A percentile compares a stretch with the other conserved stretches of the same genome.
Conservation (phyloP, 805 yeast genomes). For the Kuraishia borneana region DNA sequence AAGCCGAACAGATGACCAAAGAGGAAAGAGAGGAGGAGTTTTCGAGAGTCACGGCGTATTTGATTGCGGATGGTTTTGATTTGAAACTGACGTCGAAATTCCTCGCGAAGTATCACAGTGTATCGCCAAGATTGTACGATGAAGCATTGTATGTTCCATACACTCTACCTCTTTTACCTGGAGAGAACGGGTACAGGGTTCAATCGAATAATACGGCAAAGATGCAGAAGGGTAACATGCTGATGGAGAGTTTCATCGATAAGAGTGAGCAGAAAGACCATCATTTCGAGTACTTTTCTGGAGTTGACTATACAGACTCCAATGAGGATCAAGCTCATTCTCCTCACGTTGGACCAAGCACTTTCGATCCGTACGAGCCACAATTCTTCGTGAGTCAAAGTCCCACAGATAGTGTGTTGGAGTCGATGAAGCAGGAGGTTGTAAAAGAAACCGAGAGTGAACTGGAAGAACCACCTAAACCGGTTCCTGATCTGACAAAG, state of each 20-base stretch:
- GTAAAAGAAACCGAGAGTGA: too few species aligned
- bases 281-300: conserved; percentile 83
- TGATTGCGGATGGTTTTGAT: conserved; percentile 75
- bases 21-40: conserved; percentile 51
- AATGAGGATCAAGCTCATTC: conserved; percentile 29
- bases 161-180: conserved; percentile 77
- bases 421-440: too few species aligned
- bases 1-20: conserved; percentile 47
- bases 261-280: conserved; percentile 82
- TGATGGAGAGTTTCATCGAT: conserved; percentile 71
- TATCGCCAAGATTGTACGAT: conserved; percentile 79
- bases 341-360: conserved; percentile 21
- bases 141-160: conserved; percentile 92
- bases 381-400: conserved; percentile 60
- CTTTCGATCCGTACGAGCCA: conserved; percentile 84
- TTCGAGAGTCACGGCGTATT: conserved; percentile 85
- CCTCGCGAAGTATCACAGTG: conserved; percentile 61
- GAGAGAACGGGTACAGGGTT: conserved; percentile 66
- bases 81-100: conserved; percentile 53
- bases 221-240: conserved; percentile 24
- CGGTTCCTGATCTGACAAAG: conserved; percentile 34
- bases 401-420: conserved; percentile 17
- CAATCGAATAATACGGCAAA: conserved; percentile 49
- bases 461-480: too few species aligned
- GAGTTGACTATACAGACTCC: conserved; percentile 42